A percentile compares a stretch with the other conserved stretches of the same genome.
These are phyloP conservation scores for Kodamaea neixiangensis DNA, from an alignment of 805 yeast species.

Conservation along the genomic window DNA sequence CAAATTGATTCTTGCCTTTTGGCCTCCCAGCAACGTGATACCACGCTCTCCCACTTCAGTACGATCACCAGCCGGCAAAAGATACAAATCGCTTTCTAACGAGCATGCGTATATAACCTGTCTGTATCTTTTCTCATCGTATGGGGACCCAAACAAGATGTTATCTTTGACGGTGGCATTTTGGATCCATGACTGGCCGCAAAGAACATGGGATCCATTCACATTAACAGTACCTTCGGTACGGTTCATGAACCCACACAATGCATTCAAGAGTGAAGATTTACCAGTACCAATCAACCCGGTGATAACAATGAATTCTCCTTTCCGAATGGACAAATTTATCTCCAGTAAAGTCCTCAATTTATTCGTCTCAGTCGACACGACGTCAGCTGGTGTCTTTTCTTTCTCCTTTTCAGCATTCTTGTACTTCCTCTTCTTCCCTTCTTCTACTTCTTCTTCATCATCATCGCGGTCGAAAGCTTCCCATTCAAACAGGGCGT, in stretches of 20 bases:
- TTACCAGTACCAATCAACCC: conserved; percentile 87
- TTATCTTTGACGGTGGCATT: conserved; percentile 77
- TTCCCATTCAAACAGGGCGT: conserved; percentile 72
- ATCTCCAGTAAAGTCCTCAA: conserved; percentile 52
- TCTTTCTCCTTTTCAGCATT: not conserved
- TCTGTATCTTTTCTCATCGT: conserved; percentile 51
- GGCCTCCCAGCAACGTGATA: conserved; percentile 85
- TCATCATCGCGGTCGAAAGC: conserved; percentile 19
- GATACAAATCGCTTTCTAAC: conserved; percentile 60
- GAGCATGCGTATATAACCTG: conserved; percentile 66
- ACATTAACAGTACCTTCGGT: conserved; percentile 51
- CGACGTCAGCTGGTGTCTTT: conserved; percentile 1
- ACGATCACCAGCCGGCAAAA: conserved; percentile 69
- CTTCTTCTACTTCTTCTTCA: conserved; percentile 13
- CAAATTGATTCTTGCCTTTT: conserved; percentile 75
- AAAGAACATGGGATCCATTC: conserved; percentile 52
- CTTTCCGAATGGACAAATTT: conserved; percentile 54
- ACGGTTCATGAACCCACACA: conserved; percentile 70
- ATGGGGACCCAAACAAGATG: conserved; percentile 65
- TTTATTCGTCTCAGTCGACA: not conserved
- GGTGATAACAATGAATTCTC: conserved; percentile 74
- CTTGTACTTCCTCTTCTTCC: not conserved
- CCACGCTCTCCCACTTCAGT: conserved; percentile 88
- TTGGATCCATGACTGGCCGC: conserved; percentile 82
- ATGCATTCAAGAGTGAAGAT: conserved; percentile 67